These are phyloP conservation scores for Suillus brevipes DNA, from an alignment of 768 basidiomycete species.

Conservation along the genomic window DNA sequence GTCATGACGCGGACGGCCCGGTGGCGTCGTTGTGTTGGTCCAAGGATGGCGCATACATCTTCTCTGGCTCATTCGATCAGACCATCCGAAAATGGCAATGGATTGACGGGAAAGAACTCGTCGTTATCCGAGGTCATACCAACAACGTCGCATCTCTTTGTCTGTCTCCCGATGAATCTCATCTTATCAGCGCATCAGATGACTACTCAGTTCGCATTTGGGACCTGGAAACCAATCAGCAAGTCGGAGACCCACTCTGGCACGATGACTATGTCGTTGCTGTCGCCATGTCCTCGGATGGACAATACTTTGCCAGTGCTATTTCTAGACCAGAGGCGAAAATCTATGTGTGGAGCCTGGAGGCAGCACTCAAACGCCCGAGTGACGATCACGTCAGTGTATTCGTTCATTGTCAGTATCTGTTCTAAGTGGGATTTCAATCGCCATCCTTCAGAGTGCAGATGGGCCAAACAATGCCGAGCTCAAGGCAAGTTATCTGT, in stretches of 20 bases:
- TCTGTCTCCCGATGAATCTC: not conserved
- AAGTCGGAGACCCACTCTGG: constrained; percentile 45
- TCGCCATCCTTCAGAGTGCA: not conserved
- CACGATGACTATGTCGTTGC: constrained; percentile 71
- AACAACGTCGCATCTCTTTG: not conserved
- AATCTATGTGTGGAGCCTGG: constrained; percentile 80
- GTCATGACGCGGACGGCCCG: too few species aligned
- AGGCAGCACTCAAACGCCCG: constrained; percentile 22
- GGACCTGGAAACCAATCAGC: not conserved
- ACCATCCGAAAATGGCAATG: not conserved
- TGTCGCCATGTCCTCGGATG: constrained; percentile 63
- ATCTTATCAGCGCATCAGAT: not conserved
- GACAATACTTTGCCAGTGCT: constrained; percentile 63
- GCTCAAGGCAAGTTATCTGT: not conserved
- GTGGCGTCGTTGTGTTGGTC: not conserved
- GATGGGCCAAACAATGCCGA: not conserved
- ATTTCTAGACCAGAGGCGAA: constrained; percentile 65
- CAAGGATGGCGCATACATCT: not conserved
- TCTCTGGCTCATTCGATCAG: not conserved
- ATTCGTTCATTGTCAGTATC: not conserved
- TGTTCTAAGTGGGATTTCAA: not conserved
- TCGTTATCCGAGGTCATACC: not conserved
- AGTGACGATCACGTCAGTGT: not conserved
- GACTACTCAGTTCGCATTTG: not conserved
- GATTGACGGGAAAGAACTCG: not conserved